Base-by-base conservation (phyloP, 768 basidiomycete genomes). In the Amanita rubescens region DNA sequence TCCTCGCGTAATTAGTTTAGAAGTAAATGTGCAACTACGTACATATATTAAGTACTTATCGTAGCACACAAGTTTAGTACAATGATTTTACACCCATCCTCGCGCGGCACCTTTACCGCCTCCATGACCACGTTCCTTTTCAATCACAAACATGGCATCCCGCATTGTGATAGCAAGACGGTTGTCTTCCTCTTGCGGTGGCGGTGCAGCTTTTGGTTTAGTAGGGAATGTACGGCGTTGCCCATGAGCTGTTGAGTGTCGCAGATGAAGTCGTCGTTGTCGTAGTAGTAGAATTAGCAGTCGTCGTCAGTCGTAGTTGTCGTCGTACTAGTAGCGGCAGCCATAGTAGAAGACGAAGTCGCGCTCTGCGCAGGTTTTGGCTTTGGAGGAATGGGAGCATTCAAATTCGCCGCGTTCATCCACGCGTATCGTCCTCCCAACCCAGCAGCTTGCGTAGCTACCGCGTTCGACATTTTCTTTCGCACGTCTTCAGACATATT, bases 391-490 rank as follows among this genome's bases (percentile, higher is more conserved):
- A n/a, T n/a, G n/a, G n/a, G n/a, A n/a, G n/a, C n/a, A n/a, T n/a
- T n/a, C n/a, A n/a, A n/a, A n/a, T n/a, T n/a, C n/a, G n/a, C n/a
- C n/a, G n/a, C n/a, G n/a, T n/a, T n/a, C n/a, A n/a, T n/a, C n/a
- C n/a, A n/a, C n/a, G n/a, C 76, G 61, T 93, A 94, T 67, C 85
- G 86, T 19, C 86, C 83, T 1, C 84, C 81, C 19, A 90, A 64
- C 0, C 92, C 92, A n/a, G 90, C 89, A 5, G 90, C 90, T 64
- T 90, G 90, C 58, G 84, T 86, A 20, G 92, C 92, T 5, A 89
- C 87, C 20, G 87, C 87, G 65, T 95, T 92, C 32, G 86, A 87
- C 84, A 94, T 84, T 65, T 90, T 92, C 76, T 94, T 94, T 59
- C 85, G 75, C 60, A 91, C 87, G 60, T 94, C 92, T n/a, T n/a